These are phyloP conservation scores for Eleusine indica DNA, from an alignment of 176 grass and related monocot species.

Conservation along the genomic window DNA sequence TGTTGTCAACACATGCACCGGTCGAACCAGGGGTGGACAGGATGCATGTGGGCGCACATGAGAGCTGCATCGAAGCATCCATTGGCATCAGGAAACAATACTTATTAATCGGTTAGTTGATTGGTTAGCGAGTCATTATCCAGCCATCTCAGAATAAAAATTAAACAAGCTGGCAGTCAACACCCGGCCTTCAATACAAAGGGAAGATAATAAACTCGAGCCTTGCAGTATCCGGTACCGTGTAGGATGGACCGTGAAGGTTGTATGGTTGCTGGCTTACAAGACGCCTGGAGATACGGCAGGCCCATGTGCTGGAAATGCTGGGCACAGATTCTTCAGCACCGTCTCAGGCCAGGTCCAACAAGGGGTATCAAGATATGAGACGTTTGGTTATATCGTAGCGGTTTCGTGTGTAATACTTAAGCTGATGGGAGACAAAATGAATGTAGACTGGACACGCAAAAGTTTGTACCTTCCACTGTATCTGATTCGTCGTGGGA, in stretches of 20 bases:
- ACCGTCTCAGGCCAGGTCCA: not conserved
- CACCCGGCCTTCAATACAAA: not conserved
- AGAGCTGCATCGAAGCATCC: conserved; percentile 35
- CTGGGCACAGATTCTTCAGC: not conserved
- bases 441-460: not conserved
- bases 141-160: not conserved
- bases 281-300: conserved; percentile 32
- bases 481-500: not conserved
- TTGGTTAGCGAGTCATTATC: conserved; percentile 28
- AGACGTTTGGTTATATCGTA: too few relatives aligned
- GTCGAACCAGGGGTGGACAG: conserved; percentile 50
- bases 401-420: not conserved
- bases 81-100: not conserved
- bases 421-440: not conserved
- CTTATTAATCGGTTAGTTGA: not conserved
- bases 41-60: conserved; percentile 68
- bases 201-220: not conserved
- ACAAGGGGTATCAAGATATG: not conserved
- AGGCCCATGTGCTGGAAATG: conserved; percentile 5
- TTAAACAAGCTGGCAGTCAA: conserved; percentile 8
- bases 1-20: conserved; percentile 48
- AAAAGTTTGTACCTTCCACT: not conserved
- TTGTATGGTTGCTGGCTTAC: conserved; percentile 26
- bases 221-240: not conserved
- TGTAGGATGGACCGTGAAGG: not conserved